These are phyloP conservation scores for Pythium guiyangense DNA, from an alignment of 352 stramenopile species.

Conservation along the genomic window DNA sequence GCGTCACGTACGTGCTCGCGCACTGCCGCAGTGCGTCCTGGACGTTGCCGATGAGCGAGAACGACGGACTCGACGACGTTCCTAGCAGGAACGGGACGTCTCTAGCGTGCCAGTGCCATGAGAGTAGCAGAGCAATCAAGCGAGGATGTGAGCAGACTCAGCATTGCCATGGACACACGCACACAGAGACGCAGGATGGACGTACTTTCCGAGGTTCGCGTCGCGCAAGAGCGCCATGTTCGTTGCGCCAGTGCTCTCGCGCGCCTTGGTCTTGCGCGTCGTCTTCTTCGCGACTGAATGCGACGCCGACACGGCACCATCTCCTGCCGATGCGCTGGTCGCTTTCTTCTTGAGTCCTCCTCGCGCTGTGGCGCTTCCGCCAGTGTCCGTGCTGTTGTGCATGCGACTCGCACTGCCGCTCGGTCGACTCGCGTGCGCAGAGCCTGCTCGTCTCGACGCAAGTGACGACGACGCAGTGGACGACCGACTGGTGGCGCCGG, in stretches of 20 bases:
- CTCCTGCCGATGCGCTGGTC: constrained; percentile 5
- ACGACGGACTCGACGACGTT: constrained; percentile 48
- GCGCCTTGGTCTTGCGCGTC: not conserved
- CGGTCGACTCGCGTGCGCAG: not conserved
- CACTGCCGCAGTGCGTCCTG: constrained; percentile 70
- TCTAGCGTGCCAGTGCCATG: constrained; percentile 14
- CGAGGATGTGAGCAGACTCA: not conserved
- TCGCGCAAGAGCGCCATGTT: constrained; percentile 58
- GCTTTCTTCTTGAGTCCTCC: constrained; percentile 6
- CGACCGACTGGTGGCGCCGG: not conserved
- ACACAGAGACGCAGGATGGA: not conserved
- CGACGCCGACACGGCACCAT: not conserved
- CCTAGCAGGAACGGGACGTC: constrained; percentile 68
- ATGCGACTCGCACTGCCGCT: not conserved
- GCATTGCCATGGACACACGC: not conserved
- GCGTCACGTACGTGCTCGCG: constrained; percentile 48
- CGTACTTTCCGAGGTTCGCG: constrained; percentile 68
- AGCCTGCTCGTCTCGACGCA: not conserved
- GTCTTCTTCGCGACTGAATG: not conserved
- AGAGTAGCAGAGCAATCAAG: not conserved
- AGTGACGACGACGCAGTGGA: not conserved
- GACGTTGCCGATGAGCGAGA: constrained; percentile 67
- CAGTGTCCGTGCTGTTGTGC: not conserved
- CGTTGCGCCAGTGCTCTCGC: constrained; percentile 19
- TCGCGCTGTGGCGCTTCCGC: not conserved